Conservation (phyloP, 2,329 filamentous ascomycete species). For the Nothophoma quercina region DNA sequence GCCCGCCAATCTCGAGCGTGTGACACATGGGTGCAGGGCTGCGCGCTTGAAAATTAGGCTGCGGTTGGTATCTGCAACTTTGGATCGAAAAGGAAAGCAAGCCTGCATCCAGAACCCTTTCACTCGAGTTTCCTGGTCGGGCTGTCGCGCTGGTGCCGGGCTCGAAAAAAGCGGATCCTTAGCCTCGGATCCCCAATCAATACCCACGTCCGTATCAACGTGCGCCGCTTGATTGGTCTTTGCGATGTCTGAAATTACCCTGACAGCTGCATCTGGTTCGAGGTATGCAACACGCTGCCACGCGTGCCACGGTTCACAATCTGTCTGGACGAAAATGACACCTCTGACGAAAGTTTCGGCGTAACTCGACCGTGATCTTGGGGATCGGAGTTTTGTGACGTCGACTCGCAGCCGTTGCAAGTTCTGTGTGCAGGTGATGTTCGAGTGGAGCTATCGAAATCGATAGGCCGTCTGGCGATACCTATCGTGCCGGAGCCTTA, state of each 20-base stretch:
- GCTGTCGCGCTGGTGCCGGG: conserved; percentile 11
- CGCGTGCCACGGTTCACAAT: conserved; percentile 22
- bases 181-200: conserved; percentile 13
- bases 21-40: conserved; percentile 22
- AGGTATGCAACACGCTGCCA: conserved; percentile 13
- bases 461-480: conserved; percentile 10
- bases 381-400: conserved; percentile 21
- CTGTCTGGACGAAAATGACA: conserved; percentile 17
- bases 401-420: conserved; percentile 18
- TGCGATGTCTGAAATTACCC: conserved; percentile 4
- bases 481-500: conserved; percentile 1
- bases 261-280: conserved; percentile 12
- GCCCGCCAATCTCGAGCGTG: conserved; percentile 19
- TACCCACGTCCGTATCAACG: conserved; percentile 13
- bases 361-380: conserved; percentile 16
- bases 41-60: conserved; percentile 14
- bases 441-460: conserved; percentile 14
- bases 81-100: conserved; percentile 14
- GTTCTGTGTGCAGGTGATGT: conserved; percentile 17
- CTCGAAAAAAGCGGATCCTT: conserved; percentile 12
- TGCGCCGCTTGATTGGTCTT: conserved; percentile 19
- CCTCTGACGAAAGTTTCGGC: conserved; percentile 18
- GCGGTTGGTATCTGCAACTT: conserved; percentile 15
- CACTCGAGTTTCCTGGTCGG: conserved; percentile 20
- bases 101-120: conserved; percentile 17